Base-by-base conservation (phyloP, 495 filamentous ascomycete species). In the Lasiosphaeria hispida region DNA sequence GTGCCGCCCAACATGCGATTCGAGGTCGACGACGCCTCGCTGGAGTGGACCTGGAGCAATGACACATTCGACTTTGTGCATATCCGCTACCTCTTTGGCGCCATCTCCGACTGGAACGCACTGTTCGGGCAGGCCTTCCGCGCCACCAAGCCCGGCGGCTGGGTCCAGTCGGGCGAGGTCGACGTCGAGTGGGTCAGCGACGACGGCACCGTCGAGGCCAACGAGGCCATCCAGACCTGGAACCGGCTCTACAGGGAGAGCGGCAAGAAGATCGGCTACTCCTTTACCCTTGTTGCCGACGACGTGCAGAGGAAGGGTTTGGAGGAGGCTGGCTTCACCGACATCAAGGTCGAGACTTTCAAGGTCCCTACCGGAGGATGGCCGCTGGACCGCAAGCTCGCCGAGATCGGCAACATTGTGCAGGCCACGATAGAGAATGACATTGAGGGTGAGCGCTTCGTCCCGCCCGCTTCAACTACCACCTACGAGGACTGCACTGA, bases 11-110 rank as follows among this genome's bases (percentile, higher is more conserved):
- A 82, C 62, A 64, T 79, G 4, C 52, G 65, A 10, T 85, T 84
- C 63, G 77, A 83, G 60, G 71, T 85, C 33, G 83, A 86, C 49
- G 82, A 86, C 60, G 73, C 75, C 58, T 78, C 80, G 40, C 62
- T 68, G 19, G 66, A 71, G n/a, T 87, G 84, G 84, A 70, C 76
- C 1, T 85, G 74, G 58, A 48, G 67, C 3, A 61, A 68, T 4
- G 68, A 80, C 49, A 58, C 64, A 52, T 88, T 88, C 62, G 86
- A 89, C 73, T 86, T 83, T 57, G 77, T 89, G 49, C 85, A 89
- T 70, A 74, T 83, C 5, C 80, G 86, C 19, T 71, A 74, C 11
- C 66, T 88, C 33, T 77, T 79, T 55, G 83, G 81, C 34, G 76
- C 73, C 14, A 76, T 88, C 45, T 61, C 60, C 14, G 78, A 88